Conservation (phyloP, 2,329 filamentous ascomycete species). For the Aspergillus phoenicis region DNA sequence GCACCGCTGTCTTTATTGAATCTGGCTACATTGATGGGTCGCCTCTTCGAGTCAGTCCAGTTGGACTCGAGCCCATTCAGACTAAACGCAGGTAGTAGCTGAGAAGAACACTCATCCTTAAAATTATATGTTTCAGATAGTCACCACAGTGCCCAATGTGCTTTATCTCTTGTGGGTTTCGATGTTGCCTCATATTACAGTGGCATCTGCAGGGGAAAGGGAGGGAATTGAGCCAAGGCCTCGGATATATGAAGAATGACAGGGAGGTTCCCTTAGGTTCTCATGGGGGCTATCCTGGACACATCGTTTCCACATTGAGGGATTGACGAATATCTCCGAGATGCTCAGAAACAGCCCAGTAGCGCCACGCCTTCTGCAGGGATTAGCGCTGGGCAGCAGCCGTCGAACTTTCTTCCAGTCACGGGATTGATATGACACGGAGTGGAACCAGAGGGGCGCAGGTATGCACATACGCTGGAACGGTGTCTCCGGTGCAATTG, state of each 20-base stretch:
- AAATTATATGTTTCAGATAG: not conserved
- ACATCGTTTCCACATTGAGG: not conserved
- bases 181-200: not conserved
- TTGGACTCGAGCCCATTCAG: not conserved
- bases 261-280: not conserved
- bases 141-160: not conserved
- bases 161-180: not conserved
- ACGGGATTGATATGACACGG: constrained; percentile 1
- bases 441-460: not conserved
- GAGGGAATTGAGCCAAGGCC: not conserved
- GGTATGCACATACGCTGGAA: not conserved
- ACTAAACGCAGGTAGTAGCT: not conserved
- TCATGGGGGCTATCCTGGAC: not conserved
- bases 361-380: constrained; percentile 8
- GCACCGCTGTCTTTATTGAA: not conserved
- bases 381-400: constrained; percentile 2
- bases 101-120: not conserved
- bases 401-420: constrained; percentile 5
- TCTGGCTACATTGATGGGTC: not conserved
- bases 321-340: constrained; percentile 1
- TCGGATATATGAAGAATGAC: constrained; percentile 3
- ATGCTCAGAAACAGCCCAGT: not conserved
- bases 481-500: not conserved
- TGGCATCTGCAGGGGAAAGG: not conserved
- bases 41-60: not conserved